phyloP scores from a whole-genome alignment of 1,139 yeast species.

The Magnusiomyces tetraspermus region DNA sequence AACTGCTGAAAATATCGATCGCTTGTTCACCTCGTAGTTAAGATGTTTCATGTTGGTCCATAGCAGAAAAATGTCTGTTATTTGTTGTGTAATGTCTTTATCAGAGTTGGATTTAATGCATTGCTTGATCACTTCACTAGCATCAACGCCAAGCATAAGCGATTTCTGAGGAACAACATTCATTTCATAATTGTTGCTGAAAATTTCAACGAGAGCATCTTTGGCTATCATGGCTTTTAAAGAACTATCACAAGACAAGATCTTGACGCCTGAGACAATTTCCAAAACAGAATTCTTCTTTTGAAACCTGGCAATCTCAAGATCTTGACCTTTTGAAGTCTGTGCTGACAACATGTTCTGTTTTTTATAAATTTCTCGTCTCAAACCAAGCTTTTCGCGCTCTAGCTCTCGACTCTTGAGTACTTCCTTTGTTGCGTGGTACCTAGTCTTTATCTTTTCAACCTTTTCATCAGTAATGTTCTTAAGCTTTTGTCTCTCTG shows the following conservation, averaged over 20 bases:
- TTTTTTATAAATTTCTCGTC: background rate
- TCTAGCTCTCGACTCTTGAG: background rate
- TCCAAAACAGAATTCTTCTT: background rate
- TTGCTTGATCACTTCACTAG: too few species aligned
- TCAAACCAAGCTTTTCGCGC: background rate
- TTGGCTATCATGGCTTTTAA: background rate
- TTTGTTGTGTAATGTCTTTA: background rate
- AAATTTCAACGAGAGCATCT: background rate
- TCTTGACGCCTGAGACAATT: background rate
- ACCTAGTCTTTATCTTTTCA: background rate
- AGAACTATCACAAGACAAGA: background rate
- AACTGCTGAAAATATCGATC: background rate
- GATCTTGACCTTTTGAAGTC: too few species aligned
- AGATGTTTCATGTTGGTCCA: background rate
- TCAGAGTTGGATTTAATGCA: background rate
- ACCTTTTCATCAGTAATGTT: background rate
- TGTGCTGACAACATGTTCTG: background rate
- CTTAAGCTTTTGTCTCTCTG: background rate
- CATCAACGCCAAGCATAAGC: background rate
- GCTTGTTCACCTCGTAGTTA: background rate
- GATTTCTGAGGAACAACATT: background rate
- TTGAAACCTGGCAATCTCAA: background rate
- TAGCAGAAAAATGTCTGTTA: background rate
- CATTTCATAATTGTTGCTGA: background rate
- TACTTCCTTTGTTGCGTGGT: background rate